Evolutionary conservation across 2,329 filamentous ascomycete species (phyloP), one percentile per base, ranked within the genome.

Genomic region (Aureobasidium pullulans): DNA sequence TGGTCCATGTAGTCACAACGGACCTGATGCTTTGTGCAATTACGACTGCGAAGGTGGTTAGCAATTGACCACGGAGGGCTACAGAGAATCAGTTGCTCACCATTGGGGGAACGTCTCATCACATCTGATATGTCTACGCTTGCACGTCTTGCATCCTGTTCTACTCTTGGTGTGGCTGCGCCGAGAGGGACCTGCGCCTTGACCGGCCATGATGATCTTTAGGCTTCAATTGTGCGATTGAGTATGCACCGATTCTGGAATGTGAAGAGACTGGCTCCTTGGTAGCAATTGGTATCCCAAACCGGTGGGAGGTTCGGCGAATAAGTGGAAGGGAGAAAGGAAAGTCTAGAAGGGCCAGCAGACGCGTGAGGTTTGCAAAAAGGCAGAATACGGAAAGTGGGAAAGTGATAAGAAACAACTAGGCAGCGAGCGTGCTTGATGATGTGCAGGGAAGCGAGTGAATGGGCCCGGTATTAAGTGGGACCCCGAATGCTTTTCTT

Each of bases 11-110:
- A 99, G 68, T 96, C 94, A 76, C 94, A 99, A 69, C 92, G 89
- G 68, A 95, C 94, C 78, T 96, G 96, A 77, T 99, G 94, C 77
- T 97, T 99, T 63, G 93, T 96, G 77, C 94, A 99, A 76, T 99
- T 99, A 70, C 90, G 90, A 78, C 92, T 96, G 69, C 16, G 2
- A 62, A 29, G 42, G 28, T 34, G 15, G 63, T 71, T 62, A 74
- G 66, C 58, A 42, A 46, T 43, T 52, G 48, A 60, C 59, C 16
- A 15, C 36, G 47, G 19, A 48, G 34, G 7, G 9, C 8, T 16
- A 64, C 82, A 68, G 8, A 36, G 19, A n/a, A 9, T 28, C 11
- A 15, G 29, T 2, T 54, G 39, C 52, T 56, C 80, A 96, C 91
- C 93, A 99, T 83, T 99, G 94, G 54, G 94, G 94, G 70, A 96